Conservation (phyloP, 441 rosid genomes). For the Gossypium trilobum region DNA sequence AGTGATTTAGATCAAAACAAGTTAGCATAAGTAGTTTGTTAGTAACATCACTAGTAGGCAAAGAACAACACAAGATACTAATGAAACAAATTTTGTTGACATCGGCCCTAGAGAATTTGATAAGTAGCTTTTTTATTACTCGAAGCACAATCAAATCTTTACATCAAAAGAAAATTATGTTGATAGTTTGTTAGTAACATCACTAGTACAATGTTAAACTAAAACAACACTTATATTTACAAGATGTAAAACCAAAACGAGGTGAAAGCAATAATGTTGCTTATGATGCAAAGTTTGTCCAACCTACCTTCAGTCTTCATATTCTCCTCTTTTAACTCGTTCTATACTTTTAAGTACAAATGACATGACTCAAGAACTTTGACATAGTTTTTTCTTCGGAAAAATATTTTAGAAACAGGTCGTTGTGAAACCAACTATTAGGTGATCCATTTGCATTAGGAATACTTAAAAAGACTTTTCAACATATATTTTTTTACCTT, state of each 20-base stretch:
- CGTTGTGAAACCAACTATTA: conserved; percentile 62
- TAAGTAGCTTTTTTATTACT: too few species aligned
- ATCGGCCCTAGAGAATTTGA: too few species aligned
- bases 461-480: conserved; percentile 49
- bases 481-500: conserved; percentile 36
- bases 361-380: conserved; percentile 61
- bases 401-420: conserved; percentile 51
- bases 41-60: too few species aligned
- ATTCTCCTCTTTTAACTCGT: conserved; percentile 54
- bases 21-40: too few species aligned
- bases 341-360: conserved; percentile 50
- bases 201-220: background rate
- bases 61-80: too few species aligned
- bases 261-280: background rate
- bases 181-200: too few species aligned
- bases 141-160: too few species aligned
- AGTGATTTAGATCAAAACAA: too few species aligned
- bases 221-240: background rate
- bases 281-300: background rate
- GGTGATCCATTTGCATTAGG: conserved; percentile 47
- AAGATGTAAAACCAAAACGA: background rate
- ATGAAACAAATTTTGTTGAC: too few species aligned
- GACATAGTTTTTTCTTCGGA: conserved; percentile 48
- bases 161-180: too few species aligned
- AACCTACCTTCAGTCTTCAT: background rate